Conservation (phyloP, 106 monocot genomes). For the Alisma plantagoaquatica region DNA sequence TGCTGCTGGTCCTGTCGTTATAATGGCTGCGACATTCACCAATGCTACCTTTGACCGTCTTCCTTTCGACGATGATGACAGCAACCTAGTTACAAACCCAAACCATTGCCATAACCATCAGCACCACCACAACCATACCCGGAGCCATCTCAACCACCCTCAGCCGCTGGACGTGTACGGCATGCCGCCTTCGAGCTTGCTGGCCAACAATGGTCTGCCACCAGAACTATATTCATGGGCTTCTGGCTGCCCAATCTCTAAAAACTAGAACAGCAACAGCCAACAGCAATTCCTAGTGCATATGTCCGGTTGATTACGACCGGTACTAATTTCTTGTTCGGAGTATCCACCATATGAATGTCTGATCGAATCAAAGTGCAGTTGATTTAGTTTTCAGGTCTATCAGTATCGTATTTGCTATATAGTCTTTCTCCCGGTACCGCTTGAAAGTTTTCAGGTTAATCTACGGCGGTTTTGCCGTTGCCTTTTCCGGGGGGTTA, state of each 20-base stretch:
- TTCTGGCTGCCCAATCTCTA: background rate
- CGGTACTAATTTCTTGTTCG: no score
- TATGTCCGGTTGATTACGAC: no score
- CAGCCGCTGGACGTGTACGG: background rate
- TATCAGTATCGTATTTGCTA: no score
- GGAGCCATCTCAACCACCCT: background rate
- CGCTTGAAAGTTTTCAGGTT: no score
- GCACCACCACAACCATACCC: background rate
- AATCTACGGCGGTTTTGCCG: no score
- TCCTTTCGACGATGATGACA: constrained; percentile 4
- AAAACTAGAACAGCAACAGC: no score
- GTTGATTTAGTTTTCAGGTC: no score
- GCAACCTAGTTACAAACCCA: background rate
- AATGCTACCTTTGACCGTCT: constrained; percentile 12
- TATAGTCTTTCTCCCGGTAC: no score
- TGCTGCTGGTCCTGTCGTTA: constrained; percentile 7
- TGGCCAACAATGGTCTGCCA: background rate
- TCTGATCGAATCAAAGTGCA: no score
- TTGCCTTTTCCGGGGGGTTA: no score
- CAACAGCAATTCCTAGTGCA: no score
- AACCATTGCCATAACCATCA: background rate
- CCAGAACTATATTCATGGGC: constrained; percentile 1
- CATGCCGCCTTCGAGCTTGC: background rate
- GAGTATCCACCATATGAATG: no score
- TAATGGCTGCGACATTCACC: constrained; percentile 11